A percentile compares a stretch with the other conserved stretches of the same genome.
Conservation (phyloP, 805 yeast species). For the Zygotorulaspora danielsina region DNA sequence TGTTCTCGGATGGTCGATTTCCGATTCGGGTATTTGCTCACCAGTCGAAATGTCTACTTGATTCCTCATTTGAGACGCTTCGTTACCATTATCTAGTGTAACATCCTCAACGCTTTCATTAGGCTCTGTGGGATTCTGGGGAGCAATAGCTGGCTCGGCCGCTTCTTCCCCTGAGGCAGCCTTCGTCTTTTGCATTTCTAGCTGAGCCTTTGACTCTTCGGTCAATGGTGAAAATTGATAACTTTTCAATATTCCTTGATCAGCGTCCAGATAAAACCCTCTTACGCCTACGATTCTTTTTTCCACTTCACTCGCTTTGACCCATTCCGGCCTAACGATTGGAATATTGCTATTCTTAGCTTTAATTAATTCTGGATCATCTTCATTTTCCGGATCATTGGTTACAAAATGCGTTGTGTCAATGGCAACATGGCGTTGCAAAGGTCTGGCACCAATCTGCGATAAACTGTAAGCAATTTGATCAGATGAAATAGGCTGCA, state of each 20-base stretch:
- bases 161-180: not conserved
- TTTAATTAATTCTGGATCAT: conserved; percentile 55
- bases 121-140: not conserved
- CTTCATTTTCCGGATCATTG: conserved; percentile 30
- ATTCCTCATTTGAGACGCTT: too few species aligned
- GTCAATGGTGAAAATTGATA: conserved; percentile 39
- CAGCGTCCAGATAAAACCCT: conserved; percentile 68
- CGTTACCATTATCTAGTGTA: too few species aligned
- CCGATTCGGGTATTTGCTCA: too few species aligned
- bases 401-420: conserved; percentile 94
- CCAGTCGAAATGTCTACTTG: too few species aligned
- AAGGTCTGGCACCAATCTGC: conserved; percentile 78
- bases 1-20: not conserved
- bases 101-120: too few species aligned
- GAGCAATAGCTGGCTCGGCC: not conserved
- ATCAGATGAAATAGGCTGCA: conserved; percentile 41
- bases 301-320: conserved; percentile 87
- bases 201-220: conserved; percentile 8
- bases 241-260: conserved; percentile 40
- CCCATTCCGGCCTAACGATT: conserved; percentile 93
- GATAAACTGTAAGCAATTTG: conserved; percentile 61
- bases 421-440: conserved; percentile 67
- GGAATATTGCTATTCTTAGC: conserved; percentile 89
- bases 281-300: conserved; percentile 90
- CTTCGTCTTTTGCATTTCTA: conserved; percentile 3